A percentile compares a stretch with the other conserved stretches of the same genome.
Conservation (phyloP, 1,284 basidiomycete species). For the Stereum hirsutum region DNA sequence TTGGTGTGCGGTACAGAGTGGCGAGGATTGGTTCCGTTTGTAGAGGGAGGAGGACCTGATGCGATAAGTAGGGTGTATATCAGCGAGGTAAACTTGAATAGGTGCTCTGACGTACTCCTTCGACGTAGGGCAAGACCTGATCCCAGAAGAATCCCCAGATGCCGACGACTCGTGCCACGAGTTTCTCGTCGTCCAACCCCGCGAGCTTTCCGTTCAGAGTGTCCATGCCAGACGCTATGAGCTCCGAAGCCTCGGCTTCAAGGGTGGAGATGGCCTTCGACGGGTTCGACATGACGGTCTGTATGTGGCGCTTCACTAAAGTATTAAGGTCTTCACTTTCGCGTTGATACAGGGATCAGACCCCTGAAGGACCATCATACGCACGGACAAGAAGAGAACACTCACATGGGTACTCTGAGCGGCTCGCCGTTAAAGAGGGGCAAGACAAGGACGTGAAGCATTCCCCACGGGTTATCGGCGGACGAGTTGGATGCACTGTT, state of each 20-base stretch:
- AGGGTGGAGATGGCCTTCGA: conserved; percentile 58
- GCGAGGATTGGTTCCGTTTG: conserved; percentile 67
- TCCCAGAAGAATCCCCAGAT: conserved; percentile 95
- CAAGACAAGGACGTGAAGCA: conserved; percentile 78
- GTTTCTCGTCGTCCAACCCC: conserved; percentile 63
- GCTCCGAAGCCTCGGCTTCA: conserved; percentile 73
- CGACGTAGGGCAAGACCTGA: conserved; percentile 83
- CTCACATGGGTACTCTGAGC: conserved; percentile 77
- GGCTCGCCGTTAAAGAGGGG: conserved; percentile 91
- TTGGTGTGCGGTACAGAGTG: conserved; percentile 56
- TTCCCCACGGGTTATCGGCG: conserved; percentile 66
- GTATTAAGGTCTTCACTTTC: conserved; percentile 81
- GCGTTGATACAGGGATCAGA: background rate
- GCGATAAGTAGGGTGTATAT: conserved; percentile 3
- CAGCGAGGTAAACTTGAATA: background rate
- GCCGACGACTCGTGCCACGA: conserved; percentile 75
- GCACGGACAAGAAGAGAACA: conserved; percentile 7
- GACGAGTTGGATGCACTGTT: conserved; percentile 27
- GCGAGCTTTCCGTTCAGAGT: conserved; percentile 83
- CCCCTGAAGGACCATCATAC: background rate
- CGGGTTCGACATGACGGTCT: conserved; percentile 54
- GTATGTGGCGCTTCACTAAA: conserved; percentile 72
- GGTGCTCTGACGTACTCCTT: conserved; percentile 50
- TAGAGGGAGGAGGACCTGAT: conserved; percentile 64
- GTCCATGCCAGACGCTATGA: conserved; percentile 84